Conservation (phyloP, 1,284 basidiomycete species). For the Boletus sp. region DNA sequence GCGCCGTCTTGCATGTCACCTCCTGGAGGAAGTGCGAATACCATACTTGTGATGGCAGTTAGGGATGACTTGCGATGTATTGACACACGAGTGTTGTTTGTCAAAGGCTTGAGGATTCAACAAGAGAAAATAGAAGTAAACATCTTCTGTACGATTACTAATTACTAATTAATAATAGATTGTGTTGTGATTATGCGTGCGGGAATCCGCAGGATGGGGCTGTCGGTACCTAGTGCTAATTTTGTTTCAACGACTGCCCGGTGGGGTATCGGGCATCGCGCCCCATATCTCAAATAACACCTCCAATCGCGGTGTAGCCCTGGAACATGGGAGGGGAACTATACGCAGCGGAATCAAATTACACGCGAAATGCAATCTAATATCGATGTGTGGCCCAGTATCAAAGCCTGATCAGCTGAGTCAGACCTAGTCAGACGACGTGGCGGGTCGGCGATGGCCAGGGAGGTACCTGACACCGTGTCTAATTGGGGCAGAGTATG, state of each 20-base stretch:
- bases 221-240: conserved; percentile 7
- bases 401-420: conserved; percentile 15
- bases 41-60: conserved; percentile 24
- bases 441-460: conserved; percentile 28
- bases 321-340: background rate
- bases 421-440: conserved; percentile 14
- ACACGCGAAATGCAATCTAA: conserved; percentile 3
- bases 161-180: background rate
- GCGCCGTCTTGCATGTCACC: conserved; percentile 27
- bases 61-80: background rate
- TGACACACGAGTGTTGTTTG: conserved; percentile 23
- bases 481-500: conserved; percentile 20
- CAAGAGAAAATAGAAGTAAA: conserved; percentile 25
- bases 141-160: background rate
- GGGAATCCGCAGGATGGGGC: background rate
- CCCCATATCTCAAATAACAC: background rate
- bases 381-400: conserved; percentile 19
- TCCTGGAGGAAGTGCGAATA: conserved; percentile 26
- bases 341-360: background rate
- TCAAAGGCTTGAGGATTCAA: conserved; percentile 31
- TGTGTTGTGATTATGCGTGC: background rate
- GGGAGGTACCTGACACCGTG: conserved; percentile 20
- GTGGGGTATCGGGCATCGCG: background rate
- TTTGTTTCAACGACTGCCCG: conserved; percentile 3
- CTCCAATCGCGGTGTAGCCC: conserved; percentile 10